These are phyloP conservation scores for Lachnellula subtilissima DNA, from an alignment of 2,329 filamentous ascomycete genomes.

Conservation along the genomic window DNA sequence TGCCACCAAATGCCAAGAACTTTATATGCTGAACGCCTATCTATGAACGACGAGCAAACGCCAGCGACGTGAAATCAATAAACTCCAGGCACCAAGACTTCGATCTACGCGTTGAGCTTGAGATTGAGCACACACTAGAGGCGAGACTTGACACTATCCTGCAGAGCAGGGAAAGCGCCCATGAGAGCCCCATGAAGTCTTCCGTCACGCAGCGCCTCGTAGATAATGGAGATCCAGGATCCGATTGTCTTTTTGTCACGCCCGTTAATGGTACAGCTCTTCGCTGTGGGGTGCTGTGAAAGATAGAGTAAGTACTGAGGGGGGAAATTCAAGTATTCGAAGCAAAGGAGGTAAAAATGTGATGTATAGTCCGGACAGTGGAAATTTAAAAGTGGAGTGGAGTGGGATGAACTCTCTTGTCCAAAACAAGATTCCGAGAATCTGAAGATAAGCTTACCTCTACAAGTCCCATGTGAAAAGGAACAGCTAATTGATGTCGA, in stretches of 20 bases:
- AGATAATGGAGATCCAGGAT: slow-evolving; percentile 19
- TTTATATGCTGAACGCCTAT: no score
- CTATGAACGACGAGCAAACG: no score
- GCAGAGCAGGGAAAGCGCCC: background rate
- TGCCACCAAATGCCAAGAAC: no score
- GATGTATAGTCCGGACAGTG: no score
- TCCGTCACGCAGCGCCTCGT: slow-evolving; percentile 18
- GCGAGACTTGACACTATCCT: background rate
- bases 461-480: slow-evolving; percentile 22
- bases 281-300: background rate
- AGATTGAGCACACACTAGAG: background rate
- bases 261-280: slow-evolving; percentile 3
- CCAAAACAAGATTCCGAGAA: background rate
- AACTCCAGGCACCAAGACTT: no score
- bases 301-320: no score
- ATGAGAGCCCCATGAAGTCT: background rate
- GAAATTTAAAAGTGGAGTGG: no score
- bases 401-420: no score
- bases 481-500: slow-evolving; percentile 31
- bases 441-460: slow-evolving; percentile 2
- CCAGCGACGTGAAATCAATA: no score
- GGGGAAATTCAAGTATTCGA: no score
- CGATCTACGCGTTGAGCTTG: background rate
- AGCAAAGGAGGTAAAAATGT: no score
- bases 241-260: slow-evolving; percentile 18